Base-by-base conservation (phyloP, 352 stramenopile genomes). In the Phytophthora pinifolia region DNA sequence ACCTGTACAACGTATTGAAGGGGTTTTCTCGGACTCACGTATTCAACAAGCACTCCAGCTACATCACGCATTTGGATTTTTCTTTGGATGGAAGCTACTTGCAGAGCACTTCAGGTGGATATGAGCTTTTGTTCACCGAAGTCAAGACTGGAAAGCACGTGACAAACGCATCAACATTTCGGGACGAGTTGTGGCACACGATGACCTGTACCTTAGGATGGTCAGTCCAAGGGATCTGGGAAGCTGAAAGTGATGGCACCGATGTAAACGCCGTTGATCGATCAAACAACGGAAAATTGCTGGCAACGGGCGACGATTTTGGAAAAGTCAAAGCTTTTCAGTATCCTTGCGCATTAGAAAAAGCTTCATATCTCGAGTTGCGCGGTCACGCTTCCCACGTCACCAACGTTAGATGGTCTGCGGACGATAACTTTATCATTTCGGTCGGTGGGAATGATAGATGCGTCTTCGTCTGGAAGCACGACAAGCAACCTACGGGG, bases 61-160 rank as follows among this genome's bases (percentile, higher is more conserved):
- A 89, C 41, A 71, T 95, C 25, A 83, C 74, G 0, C 86, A 92
- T 29, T 49, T 93, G 1, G 86, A 94, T 37, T 95, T 91, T 43
- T 89, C 79, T 12, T 66, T 70, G 6, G 76, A 92, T 42, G 83
- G 86, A 0, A 72, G 62, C 18, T 78, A 78, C 20, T 38, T 88
- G 6, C 80, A 92, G 37, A 89, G 76, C 44, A 88, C 76, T 1
- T 97, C 78, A 27, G 83, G 81, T 29, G 89, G 79, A 0, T 92
- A 96, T 47, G 92, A 98, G 54, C 54, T 98, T 13, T 65, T 94
- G 9, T 98, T 96, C 42, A 94, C 78, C 17, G 90, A 98, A 43
- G 83, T 88, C 1, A 72, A 79, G 42, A 65, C 72, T 1, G 79
- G 60, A 2, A 49, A 62, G 17, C 79, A 89, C 39, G 74, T 98